phyloP scores from a whole-genome alignment of 768 basidiomycete genomes.

The Porphyrellus cyaneotinctus region DNA sequence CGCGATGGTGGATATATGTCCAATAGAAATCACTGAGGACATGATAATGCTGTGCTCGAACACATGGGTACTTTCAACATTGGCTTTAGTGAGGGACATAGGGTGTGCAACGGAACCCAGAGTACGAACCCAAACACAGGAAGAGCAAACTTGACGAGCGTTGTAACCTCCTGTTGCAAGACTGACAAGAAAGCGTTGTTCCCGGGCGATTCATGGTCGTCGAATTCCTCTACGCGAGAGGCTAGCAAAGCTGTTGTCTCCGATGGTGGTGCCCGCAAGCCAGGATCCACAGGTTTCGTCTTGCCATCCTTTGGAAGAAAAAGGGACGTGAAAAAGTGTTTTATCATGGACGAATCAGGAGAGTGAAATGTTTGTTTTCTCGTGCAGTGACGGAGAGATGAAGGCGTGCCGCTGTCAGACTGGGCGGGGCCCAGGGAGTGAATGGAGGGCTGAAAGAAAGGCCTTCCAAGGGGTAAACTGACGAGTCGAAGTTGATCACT shows the following conservation, averaged over 20 bases:
- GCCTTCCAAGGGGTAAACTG: too few relatives aligned
- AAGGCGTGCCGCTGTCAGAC: background rate
- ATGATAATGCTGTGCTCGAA: conserved; percentile 87
- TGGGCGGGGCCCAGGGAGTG: too few relatives aligned
- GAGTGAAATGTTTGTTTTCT: conserved; percentile 4
- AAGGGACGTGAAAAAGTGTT: conserved; percentile 1
- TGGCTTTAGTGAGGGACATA: background rate
- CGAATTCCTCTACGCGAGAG: conserved; percentile 38
- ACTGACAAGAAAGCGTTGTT: conserved; percentile 12
- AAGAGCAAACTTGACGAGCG: conserved; percentile 60
- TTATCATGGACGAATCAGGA: conserved; percentile 1
- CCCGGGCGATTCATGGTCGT: conserved; percentile 33
- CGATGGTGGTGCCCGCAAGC: conserved; percentile 9
- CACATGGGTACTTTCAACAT: conserved; percentile 51
- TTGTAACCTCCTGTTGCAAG: conserved; percentile 21
- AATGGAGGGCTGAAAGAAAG: background rate
- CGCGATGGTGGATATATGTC: conserved; percentile 85
- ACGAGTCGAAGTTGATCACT: too few relatives aligned
- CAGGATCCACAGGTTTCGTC: background rate
- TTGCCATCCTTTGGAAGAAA: background rate
- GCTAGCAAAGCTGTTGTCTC: conserved; percentile 60
- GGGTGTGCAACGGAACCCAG: background rate
- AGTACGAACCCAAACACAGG: conserved; percentile 68
- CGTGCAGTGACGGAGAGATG: conserved; percentile 50
- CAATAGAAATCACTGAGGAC: conserved; percentile 84